A percentile compares a stretch with the other conserved stretches of the same genome.
Conservation (phyloP, 129 eudicot species). For the Cynara cardunculus region DNA sequence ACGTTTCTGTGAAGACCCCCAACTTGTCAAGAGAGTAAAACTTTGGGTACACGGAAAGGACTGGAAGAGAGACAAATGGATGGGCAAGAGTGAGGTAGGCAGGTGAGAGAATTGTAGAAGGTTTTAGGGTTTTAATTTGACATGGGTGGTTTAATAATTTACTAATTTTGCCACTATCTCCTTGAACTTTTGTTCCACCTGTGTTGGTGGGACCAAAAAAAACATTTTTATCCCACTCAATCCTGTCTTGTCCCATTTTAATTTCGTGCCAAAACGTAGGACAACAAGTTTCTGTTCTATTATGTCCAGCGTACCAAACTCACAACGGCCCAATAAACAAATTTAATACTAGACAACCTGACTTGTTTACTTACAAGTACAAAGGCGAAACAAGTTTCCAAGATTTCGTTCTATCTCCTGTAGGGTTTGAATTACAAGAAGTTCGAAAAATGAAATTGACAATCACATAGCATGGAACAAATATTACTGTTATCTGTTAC, state of each 20-base stretch:
- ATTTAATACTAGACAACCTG: background rate
- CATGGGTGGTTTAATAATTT: background rate
- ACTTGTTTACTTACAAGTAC: background rate
- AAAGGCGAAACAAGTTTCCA: background rate
- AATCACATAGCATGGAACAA: background rate
- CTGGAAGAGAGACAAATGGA: too few species aligned
- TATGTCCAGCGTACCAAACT: too few species aligned
- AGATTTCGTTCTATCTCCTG: background rate
- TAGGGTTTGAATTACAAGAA: too few species aligned
- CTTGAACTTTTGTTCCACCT: background rate
- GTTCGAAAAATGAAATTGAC: background rate
- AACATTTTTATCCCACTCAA: background rate
- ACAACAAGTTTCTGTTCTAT: background rate
- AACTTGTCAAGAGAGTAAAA: too few species aligned
- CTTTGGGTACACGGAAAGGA: background rate
- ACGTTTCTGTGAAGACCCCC: background rate
- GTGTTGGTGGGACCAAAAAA: background rate
- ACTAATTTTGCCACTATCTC: background rate
- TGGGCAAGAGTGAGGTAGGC: background rate
- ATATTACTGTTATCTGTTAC: background rate
- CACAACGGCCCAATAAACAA: too few species aligned
- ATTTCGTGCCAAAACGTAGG: background rate
- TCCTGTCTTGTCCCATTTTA: background rate
- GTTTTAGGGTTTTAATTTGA: background rate
- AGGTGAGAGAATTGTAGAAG: background rate